These are phyloP conservation scores for Exophiala calicioides DNA, from an alignment of 2,329 filamentous ascomycete species.

Conservation along the genomic window DNA sequence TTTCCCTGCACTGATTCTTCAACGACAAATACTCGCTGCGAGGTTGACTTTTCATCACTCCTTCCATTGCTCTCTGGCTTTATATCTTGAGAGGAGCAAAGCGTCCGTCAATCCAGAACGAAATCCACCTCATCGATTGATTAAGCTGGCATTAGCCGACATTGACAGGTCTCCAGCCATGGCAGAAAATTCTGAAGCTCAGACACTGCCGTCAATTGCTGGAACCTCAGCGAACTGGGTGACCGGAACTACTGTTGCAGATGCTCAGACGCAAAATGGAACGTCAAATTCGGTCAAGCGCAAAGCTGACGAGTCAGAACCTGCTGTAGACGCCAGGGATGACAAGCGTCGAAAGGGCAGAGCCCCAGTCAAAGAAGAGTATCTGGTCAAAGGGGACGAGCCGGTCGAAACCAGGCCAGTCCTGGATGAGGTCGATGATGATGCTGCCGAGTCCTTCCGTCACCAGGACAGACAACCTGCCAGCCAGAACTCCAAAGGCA, in stretches of 20 bases:
- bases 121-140: too few species aligned
- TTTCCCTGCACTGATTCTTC: too few species aligned
- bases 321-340: conserved; percentile 33
- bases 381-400: conserved; percentile 39
- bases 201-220: conserved; percentile 2
- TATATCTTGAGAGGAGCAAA: too few species aligned
- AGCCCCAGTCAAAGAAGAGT: conserved; percentile 74
- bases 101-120: too few species aligned
- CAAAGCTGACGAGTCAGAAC: conserved; percentile 51
- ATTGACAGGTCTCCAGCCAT: neutral
- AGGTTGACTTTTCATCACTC: too few species aligned
- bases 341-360: conserved; percentile 55
- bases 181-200: conserved; percentile 12
- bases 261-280: neutral
- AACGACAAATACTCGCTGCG: too few species aligned
- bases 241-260: neutral
- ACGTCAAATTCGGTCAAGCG: conserved; percentile 54
- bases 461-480: conserved; percentile 43
- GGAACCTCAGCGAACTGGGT: conserved; percentile 5
- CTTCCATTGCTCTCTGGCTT: too few species aligned
- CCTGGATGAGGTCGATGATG: conserved; percentile 50
- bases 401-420: conserved; percentile 33
- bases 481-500: conserved; percentile 43
- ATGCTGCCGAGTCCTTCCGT: conserved; percentile 60
- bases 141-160: too few species aligned